Evolutionary conservation across 2,329 filamentous ascomycete species (phyloP), one percentile per base, ranked within the genome.

Genomic region (Penicillium sumatraense): DNA sequence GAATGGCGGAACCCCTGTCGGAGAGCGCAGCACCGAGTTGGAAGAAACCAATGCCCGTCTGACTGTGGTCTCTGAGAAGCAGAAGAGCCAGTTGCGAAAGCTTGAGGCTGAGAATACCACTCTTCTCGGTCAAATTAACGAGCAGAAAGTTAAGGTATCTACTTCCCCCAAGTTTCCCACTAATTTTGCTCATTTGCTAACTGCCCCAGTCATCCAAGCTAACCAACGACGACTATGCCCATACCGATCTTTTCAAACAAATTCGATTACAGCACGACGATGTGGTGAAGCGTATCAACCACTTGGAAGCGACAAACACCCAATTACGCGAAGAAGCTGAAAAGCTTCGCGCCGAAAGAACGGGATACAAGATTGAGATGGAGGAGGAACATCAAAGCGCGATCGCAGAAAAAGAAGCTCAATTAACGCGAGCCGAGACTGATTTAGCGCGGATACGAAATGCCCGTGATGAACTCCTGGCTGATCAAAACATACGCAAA

Each of bases 241-340:
- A 91, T 54, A 96, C 92, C 4, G 92, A 97, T 66, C 83, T 96
- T 3, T 99, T 96, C 82, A 98, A 96, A 75, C 86, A 90, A 59
- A 84, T 97, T 68, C 96, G 93, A 75, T 84, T 84, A 21, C 91
- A 97, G 67, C 90, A 96, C 66, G 95, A 98, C 68, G 93, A 98
- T 65, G 85, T 96, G 8, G 91, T 97, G 64, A 93, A 91, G 72
- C 88, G 91, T 33, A 87, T 96, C 68, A 99, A 99, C 72, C 88
- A 93, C 65, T 77, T 98, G 13, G 93, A 98, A 74, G 91, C 91
- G 3, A 89, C 88, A 11, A 97, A 97, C 72, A 87, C 89, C 56
- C 88, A 92, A 62, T 75, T 98, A 26, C 86, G 89, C 31, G 89
- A 96, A 71, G 92, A 96, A 67, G 88, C 90, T 5, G 88, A 93